phyloP scores from a whole-genome alignment of 257 asterid genomes.

The Voacanga thouarsii region DNA sequence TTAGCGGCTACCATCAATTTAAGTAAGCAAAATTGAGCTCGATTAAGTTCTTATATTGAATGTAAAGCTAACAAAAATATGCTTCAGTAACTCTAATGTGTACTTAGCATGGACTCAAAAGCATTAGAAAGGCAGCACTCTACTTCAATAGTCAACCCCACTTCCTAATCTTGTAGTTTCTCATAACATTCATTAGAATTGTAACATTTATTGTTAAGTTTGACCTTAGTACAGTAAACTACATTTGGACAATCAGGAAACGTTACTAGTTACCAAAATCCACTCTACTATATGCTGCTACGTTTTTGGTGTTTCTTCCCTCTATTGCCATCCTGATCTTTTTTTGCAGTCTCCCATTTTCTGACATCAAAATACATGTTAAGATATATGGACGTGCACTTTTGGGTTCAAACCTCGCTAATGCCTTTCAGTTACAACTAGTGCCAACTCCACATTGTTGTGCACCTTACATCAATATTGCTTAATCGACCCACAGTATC shows the following conservation, averaged over 20 bases:
- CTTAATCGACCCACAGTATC: constrained; percentile 69
- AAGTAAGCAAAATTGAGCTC: too few species aligned
- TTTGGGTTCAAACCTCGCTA: constrained; percentile 67
- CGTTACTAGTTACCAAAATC: constrained; percentile 23
- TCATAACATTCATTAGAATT: not conserved
- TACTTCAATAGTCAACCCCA: too few species aligned
- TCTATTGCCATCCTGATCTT: constrained; percentile 62
- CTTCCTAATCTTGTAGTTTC: not conserved
- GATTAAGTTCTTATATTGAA: too few species aligned
- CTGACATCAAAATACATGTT: constrained; percentile 69
- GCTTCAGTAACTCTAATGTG: too few species aligned
- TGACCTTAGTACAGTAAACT: not conserved
- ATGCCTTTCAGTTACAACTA: constrained; percentile 64
- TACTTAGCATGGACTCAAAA: not conserved
- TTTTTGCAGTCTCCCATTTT: constrained; percentile 74
- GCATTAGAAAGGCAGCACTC: too few species aligned
- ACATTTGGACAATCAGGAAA: not conserved
- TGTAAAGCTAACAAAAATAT: not conserved
- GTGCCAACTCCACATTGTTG: constrained; percentile 54
- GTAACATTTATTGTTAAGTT: not conserved
- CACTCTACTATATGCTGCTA: constrained; percentile 59
- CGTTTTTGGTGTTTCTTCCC: constrained; percentile 45
- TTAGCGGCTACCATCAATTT: too few species aligned
- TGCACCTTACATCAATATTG: constrained; percentile 61
- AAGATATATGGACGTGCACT: constrained; percentile 69